Conservation (phyloP, 148 eudicot species). For the Fagopyrum tataricum region DNA sequence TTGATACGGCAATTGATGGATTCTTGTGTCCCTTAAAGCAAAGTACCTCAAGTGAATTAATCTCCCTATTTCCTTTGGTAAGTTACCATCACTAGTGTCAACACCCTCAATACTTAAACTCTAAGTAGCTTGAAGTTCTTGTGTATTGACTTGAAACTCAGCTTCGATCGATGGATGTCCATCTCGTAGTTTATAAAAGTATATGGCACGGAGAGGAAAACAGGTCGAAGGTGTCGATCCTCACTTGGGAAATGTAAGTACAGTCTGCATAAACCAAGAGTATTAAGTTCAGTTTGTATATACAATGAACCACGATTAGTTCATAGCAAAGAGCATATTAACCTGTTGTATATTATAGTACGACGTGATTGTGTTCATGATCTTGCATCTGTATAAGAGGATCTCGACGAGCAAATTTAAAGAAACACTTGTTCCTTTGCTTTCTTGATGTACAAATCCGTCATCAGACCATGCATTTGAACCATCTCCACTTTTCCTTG, state of each 20-base stretch:
- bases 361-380: neutral
- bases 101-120: conserved; percentile 18
- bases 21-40: too few species aligned
- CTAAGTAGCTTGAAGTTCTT: conserved; percentile 22
- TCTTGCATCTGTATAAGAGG: neutral
- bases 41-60: too few species aligned
- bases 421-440: conserved; percentile 17
- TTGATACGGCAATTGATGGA: too few species aligned
- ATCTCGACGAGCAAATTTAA: neutral
- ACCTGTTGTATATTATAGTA: neutral
- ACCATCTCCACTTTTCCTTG: conserved; percentile 7
- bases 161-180: too few species aligned
- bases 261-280: conserved; percentile 17
- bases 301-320: neutral
- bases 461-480: conserved; percentile 16
- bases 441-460: conserved; percentile 18
- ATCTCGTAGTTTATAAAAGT: neutral
- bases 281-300: too few species aligned
- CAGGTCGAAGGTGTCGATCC: conserved; percentile 19
- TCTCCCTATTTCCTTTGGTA: too few species aligned
- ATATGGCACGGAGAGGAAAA: conserved; percentile 9
- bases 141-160: conserved; percentile 12
- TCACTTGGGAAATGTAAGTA: neutral
- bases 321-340: too few species aligned
- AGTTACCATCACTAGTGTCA: conserved; percentile 6